Evolutionary conservation across 228 moss, liverwort and hornwort species (phyloP), one percentile per base, ranked within the genome.

Genomic region (Sphagnum fallax): DNA sequence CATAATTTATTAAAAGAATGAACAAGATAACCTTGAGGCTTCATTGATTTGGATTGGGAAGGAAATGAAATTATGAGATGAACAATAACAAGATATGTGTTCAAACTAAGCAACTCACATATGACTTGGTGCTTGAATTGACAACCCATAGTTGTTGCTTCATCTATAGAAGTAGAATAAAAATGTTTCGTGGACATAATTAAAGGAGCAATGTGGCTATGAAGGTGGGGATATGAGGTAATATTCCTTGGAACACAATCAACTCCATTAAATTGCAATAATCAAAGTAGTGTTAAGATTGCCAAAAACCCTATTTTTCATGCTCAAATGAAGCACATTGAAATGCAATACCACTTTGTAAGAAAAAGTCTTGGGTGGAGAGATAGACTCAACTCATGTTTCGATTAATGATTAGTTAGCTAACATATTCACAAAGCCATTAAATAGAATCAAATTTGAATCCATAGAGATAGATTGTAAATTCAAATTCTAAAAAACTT

Each of bases 221-320:
- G 50, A 18, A 63, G 14, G 7, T 5, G 51, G 16, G 6, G 48
- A 9, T 4, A 47, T 10, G 71, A 71, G 51, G 13, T 71, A 3
- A 62, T 62, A 48, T 51, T 65, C 16, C 10, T 5, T 6, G 51
- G 5, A 5, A 10, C 6, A 10, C 1, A 11, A 71, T 8, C 60
- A 48, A 52, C 63, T 50, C 11, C 47, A 12, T 11, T 71, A 32
- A 62, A 10, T 9, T 70, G 50, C 15, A 49, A 71, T 49, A 71
- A 71, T 60, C 48, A 13, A 16, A 71, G 62, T 49, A 60, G 18
- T 12, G 47, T 71, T 16, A 63, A 61, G 15, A 61, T 71, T 16
- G 60, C 71, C 6, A 52, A 71, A 32, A 71, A 71, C 16, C 69
- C 69, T 47, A 49, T 69, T 4, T 69, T 71, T 8, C 71, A 71